Evolutionary conservation across 176 grass and related monocot genomes (phyloP), one percentile per base, ranked within the genome.

Genomic region (Musa schizocarpa): DNA sequence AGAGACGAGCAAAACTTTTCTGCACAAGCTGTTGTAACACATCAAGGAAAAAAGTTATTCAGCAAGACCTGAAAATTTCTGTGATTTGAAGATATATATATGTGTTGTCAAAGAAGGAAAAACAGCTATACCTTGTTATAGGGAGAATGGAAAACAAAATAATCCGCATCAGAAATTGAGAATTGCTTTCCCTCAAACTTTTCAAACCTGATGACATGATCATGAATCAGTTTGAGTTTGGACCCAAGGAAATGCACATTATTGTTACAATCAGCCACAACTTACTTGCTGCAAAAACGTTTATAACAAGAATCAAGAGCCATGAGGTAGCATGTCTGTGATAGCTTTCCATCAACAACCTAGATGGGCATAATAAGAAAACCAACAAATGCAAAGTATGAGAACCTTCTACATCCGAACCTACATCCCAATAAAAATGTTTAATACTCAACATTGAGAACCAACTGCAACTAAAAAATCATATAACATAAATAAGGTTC

Each of bases 281-380:
- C 84, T 94, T 85, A 92, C 95, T 94, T 94, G 74, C 81, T 78
- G 78, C 90, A 93, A 76, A 81, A 93, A 21, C 74, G 79, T 48
- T 72, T 79, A 72, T 99, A 99, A 76, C 95, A 99, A 49, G 87
- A 87, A 74, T 99, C 88, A 16, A 99, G 75, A 16, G 95, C 95
- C 80, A 83, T 94, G 51, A 99, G 88, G 73, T 94, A 99, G 79
- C 95, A 99, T 82, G 91, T 94, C 75, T 99, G 95, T 52, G 90
- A 94, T 76, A 99, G 76, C 75, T 99, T 99, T 71, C 95, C 95
- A 88, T 99, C 95, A 61, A 99, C 95, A 82, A 99, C 95, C 95
- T 99, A 80, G 51, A 83, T 50, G 8, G 11, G 68, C 25, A 25
- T 48, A 70, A 70, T 70, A 70, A 48, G 3, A 48, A 2, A 70